Evolutionary conservation across 2,329 filamentous ascomycete genomes (phyloP).

Genomic region (Xylariaceae sp.): DNA sequence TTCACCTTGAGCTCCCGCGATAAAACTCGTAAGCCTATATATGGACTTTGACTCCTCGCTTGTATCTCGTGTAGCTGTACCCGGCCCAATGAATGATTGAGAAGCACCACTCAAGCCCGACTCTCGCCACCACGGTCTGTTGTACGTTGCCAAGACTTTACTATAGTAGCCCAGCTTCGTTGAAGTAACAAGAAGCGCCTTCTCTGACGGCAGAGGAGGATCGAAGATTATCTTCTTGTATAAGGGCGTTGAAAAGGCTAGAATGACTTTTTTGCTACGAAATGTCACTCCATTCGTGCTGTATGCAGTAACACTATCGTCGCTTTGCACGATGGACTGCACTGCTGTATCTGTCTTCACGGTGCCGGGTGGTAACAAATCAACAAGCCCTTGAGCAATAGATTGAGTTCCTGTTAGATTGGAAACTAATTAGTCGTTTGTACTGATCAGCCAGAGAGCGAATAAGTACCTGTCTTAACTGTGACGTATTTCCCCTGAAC

Average conservation of each 20-base stretch:
- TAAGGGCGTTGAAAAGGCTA: slow-evolving; percentile 46
- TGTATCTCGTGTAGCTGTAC: slow-evolving; percentile 45
- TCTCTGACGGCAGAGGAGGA: slow-evolving; percentile 43
- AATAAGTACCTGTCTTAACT: slow-evolving; percentile 19
- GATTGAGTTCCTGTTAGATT: slow-evolving; percentile 43
- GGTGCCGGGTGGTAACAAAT: slow-evolving; percentile 27
- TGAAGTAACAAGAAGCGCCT: slow-evolving; percentile 35
- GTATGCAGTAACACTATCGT: slow-evolving; percentile 24
- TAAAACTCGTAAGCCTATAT: slow-evolving; percentile 40
- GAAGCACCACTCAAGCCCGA: slow-evolving; percentile 44
- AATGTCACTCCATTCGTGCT: slow-evolving; percentile 27
- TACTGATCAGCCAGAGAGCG: no score
- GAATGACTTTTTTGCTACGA: slow-evolving; percentile 44
- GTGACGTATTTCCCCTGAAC: slow-evolving; percentile 53
- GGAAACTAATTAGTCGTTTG: no score
- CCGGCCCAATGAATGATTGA: slow-evolving; percentile 45
- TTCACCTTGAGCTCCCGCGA: slow-evolving; percentile 35
- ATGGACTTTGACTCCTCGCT: slow-evolving; percentile 27
- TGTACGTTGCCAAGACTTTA: slow-evolving; percentile 48
- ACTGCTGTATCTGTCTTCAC: slow-evolving; percentile 35
- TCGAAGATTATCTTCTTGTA: slow-evolving; percentile 45
- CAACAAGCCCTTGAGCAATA: slow-evolving; percentile 37
- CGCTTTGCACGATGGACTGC: slow-evolving; percentile 27
- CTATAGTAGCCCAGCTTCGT: slow-evolving; percentile 46
- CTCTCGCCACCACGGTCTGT: slow-evolving; percentile 37